Evolutionary conservation across 441 rosid genomes (phyloP), one percentile per base, ranked within the genome.

Genomic region (Adansonia rubrostipa): DNA sequence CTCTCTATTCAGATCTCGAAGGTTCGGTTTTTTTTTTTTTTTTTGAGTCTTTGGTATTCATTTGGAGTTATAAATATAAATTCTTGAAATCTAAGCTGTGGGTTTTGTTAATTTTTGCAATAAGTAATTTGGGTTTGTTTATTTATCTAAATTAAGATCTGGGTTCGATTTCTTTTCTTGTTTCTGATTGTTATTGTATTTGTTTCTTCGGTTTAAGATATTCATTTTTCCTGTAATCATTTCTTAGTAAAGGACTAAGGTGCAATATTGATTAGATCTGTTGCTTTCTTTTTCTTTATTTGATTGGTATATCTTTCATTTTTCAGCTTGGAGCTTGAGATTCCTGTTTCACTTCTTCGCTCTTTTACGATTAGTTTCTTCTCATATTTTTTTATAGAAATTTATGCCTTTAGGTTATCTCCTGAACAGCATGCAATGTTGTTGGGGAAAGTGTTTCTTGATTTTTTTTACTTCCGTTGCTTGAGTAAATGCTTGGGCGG

Each of bases 251-350:
- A 5, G 33, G n/a, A 62, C 67, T 62, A 28, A 14, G 67, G 15
- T 48, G 36, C 57, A 50, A 22, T 48, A 17, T 44, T 42, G 51
- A 44, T 69, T 45, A 69, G 58, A 69, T 69, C 73, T 69, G 53
- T 0, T 69, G 36, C 73, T 20, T 5, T 69, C 6, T 17, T n/a
- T 48, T 68, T 22, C 40, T 69, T 22, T 48, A 19, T 24, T 48
- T 47, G 17, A 45, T 22, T 50, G 24, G 0, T 42, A 1, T 5
- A 10, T 19, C 8, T 13, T 47, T 67, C 15, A 44, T n/a, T 67
- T 44, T 66, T 17, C 28, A 44, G 71, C 51, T 42, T 40, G 51
- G 28, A 42, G 1, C 71, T 67, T 67, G 10, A 4, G 24, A 44
- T 44, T 44, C 6, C 45, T 68, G 28, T 48, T 45, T 67, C 72